These are phyloP conservation scores for Blastomyces percursus DNA, from an alignment of 2,329 filamentous ascomycete species.

Conservation along the genomic window DNA sequence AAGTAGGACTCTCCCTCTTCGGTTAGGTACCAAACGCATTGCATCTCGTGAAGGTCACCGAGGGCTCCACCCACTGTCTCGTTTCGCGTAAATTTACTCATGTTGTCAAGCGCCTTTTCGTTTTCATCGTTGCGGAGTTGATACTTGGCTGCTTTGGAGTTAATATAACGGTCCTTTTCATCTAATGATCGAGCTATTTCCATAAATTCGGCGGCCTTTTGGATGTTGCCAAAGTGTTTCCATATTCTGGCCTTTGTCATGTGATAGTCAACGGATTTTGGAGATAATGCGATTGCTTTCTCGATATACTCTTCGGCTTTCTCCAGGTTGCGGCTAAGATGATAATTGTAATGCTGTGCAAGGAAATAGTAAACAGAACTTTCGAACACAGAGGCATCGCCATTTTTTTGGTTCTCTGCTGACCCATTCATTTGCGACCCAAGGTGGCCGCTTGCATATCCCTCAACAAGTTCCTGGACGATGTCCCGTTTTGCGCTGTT, in stretches of 20 bases:
- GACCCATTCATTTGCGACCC: constrained; percentile 39
- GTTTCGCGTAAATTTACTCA: constrained; percentile 87
- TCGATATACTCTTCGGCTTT: constrained; percentile 78
- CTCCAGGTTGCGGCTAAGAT: constrained; percentile 67
- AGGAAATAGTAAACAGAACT: constrained; percentile 83
- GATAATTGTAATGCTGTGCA: constrained; percentile 93
- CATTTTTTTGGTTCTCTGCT: constrained; percentile 38
- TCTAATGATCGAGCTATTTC: constrained; percentile 76
- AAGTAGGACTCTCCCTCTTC: constrained; percentile 88
- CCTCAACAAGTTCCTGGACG: constrained; percentile 63
- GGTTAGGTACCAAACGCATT: constrained; percentile 92
- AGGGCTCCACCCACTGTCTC: constrained; percentile 81
- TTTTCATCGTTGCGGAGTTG: constrained; percentile 87
- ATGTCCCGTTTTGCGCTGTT: constrained; percentile 66
- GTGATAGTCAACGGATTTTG: constrained; percentile 77
- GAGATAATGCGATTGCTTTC: constrained; percentile 66
- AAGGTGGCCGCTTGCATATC: constrained; percentile 55
- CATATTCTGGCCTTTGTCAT: constrained; percentile 93
- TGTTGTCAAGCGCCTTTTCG: constrained; percentile 72
- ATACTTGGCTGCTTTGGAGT: constrained; percentile 96
- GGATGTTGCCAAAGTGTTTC: constrained; percentile 74
- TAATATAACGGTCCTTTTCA: constrained; percentile 89
- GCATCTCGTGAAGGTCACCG: constrained; percentile 91
- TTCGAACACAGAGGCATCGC: constrained; percentile 52
- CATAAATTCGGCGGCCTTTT: constrained; percentile 77